These are phyloP conservation scores for Thermochaetoides thermophila DNA, from an alignment of 495 filamentous ascomycete species.

Conservation along the genomic window DNA sequence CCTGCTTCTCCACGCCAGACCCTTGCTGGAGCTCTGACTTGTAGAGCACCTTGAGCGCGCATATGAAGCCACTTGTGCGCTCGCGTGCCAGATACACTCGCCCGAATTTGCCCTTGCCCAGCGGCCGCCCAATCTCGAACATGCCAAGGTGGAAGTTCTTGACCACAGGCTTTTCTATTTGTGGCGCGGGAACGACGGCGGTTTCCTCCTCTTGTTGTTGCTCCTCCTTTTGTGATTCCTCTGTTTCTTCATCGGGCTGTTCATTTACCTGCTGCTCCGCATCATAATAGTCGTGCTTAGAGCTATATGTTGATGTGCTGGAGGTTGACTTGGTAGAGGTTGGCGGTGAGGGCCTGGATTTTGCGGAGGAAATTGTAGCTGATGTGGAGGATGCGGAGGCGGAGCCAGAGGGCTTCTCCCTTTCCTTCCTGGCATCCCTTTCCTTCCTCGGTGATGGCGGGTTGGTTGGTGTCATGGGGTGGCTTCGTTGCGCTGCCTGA, in stretches of 20 bases:
- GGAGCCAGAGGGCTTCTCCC: too few relatives aligned
- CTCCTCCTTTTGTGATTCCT: constrained; percentile 3
- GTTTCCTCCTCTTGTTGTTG: too few relatives aligned
- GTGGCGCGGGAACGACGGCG: constrained; percentile 36
- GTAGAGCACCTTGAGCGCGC: constrained; percentile 91
- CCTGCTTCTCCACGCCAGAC: constrained; percentile 83
- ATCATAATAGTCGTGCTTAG: too few relatives aligned
- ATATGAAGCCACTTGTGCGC: constrained; percentile 77
- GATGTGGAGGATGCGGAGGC: too few relatives aligned
- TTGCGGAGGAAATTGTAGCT: too few relatives aligned
- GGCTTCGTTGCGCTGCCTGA: constrained; percentile 42
- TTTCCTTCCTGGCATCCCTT: constrained; percentile 3
- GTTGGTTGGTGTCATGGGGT: constrained; percentile 2
- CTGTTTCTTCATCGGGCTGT: constrained; percentile 15
- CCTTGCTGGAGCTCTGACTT: constrained; percentile 87
- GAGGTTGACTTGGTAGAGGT: too few relatives aligned
- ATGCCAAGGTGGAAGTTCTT: constrained; percentile 89
- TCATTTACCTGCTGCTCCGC: too few relatives aligned
- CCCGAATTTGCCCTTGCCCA: constrained; percentile 96
- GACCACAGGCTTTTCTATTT: constrained; percentile 43
- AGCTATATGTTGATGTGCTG: too few relatives aligned
- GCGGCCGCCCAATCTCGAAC: constrained; percentile 94
- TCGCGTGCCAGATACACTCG: constrained; percentile 92
- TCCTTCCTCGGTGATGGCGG: constrained; percentile 14
- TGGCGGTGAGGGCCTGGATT: too few relatives aligned